A percentile compares a stretch with the other conserved stretches of the same genome.
These are phyloP conservation scores for Meyerozyma carpophila DNA, from an alignment of 1,139 yeast genomes.

Conservation along the genomic window DNA sequence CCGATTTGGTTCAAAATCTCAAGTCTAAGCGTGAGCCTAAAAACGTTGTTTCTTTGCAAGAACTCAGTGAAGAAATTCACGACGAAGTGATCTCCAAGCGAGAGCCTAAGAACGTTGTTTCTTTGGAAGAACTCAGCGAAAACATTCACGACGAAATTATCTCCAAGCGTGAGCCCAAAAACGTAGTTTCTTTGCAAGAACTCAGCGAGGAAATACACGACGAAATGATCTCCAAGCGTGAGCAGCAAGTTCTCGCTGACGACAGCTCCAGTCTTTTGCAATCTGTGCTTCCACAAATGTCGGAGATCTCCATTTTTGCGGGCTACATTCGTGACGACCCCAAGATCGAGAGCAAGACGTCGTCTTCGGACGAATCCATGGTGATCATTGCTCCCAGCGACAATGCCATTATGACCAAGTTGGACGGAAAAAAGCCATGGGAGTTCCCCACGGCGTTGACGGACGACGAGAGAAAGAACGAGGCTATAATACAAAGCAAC, in stretches of 20 bases:
- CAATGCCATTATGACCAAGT: slow-evolving; percentile 37
- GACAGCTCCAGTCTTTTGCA: slow-evolving; percentile 17
- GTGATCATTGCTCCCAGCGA: slow-evolving; percentile 60
- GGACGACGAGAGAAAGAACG: slow-evolving; percentile 35
- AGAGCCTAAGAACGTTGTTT: slow-evolving; percentile 8
- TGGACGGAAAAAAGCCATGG: slow-evolving; percentile 55
- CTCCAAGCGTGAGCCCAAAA: slow-evolving; percentile 11
- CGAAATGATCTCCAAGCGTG: slow-evolving; percentile 13
- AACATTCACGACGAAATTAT: slow-evolving; percentile 3
- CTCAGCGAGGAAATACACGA: slow-evolving; percentile 16
- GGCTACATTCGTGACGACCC: slow-evolving; percentile 51
- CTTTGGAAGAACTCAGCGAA: slow-evolving; percentile 6
- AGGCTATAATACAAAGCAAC: slow-evolving; percentile 39
- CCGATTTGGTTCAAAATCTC: not conserved
- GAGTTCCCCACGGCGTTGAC: slow-evolving; percentile 50
- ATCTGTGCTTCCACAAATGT: slow-evolving; percentile 39
- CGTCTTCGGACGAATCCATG: slow-evolving; percentile 28
- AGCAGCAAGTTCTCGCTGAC: not conserved
- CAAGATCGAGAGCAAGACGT: slow-evolving; percentile 39
- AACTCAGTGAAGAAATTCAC: slow-evolving; percentile 14
- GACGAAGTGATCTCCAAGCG: slow-evolving; percentile 16
- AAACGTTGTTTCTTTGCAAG: slow-evolving; percentile 14
- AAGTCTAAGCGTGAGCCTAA: slow-evolving; percentile 12
- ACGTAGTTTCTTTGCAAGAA: slow-evolving; percentile 14
- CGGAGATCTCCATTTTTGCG: slow-evolving; percentile 45